These are phyloP conservation scores for Spergularia marina DNA, from an alignment of 148 eudicot genomes.

Conservation along the genomic window DNA sequence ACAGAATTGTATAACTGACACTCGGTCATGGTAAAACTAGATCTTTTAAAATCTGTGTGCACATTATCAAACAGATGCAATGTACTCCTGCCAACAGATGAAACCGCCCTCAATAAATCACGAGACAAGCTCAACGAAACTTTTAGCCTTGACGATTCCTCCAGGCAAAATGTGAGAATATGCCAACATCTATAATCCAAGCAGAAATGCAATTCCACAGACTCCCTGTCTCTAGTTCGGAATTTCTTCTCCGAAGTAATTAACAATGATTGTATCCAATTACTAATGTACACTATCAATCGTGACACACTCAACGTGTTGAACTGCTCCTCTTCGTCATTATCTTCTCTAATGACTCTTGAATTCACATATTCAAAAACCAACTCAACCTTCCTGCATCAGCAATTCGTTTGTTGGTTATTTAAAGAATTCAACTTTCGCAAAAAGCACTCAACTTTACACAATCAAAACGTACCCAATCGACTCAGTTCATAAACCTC, in stretches of 20 bases:
- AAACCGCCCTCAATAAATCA: slow-evolving; percentile 67
- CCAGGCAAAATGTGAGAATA: slow-evolving; percentile 70
- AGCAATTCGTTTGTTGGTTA: slow-evolving; percentile 5
- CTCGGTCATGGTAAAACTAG: slow-evolving; percentile 26
- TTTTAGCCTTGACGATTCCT: slow-evolving; percentile 47
- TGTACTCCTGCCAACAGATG: slow-evolving; percentile 45
- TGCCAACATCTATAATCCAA: slow-evolving; percentile 84
- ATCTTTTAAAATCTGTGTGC: slow-evolving; percentile 18
- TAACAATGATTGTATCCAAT: slow-evolving; percentile 72
- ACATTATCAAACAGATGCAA: slow-evolving; percentile 27
- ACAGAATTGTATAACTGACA: slow-evolving; percentile 41
- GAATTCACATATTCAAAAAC: slow-evolving; percentile 56
- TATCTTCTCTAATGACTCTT: slow-evolving; percentile 29
- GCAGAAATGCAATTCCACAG: slow-evolving; percentile 41
- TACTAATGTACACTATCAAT: slow-evolving; percentile 42
- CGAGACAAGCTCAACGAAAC: slow-evolving; percentile 50
- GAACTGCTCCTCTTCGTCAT: slow-evolving; percentile 25
- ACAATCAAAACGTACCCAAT: not conserved
- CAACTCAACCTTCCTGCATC: slow-evolving; percentile 74
- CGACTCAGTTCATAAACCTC: not conserved
- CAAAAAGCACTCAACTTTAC: slow-evolving; percentile 2
- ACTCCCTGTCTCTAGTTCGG: slow-evolving; percentile 40
- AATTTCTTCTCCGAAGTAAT: slow-evolving; percentile 64
- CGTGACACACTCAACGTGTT: slow-evolving; percentile 55
- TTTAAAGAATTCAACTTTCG: not conserved